These are phyloP conservation scores for Fusarium sp. DNA, from an alignment of 2,329 filamentous ascomycete genomes.

Conservation along the genomic window DNA sequence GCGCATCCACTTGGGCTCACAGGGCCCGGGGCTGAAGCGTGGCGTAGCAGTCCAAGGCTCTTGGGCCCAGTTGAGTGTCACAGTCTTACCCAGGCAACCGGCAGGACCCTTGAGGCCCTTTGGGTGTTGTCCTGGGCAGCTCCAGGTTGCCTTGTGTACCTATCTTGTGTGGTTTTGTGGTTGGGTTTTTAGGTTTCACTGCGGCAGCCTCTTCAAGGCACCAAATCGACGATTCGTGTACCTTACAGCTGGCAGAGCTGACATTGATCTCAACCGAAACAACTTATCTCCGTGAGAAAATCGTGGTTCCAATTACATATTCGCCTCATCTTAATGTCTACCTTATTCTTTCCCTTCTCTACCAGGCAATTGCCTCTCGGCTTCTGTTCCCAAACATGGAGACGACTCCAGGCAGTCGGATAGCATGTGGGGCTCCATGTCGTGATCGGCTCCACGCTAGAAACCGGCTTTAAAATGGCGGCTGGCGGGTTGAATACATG, in stretches of 20 bases:
- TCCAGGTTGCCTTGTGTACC: constrained; percentile 1
- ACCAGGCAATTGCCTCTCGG: constrained; percentile 10
- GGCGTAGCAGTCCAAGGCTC: constrained; percentile 26
- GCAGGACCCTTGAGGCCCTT: constrained; percentile 14
- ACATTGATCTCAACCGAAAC: constrained; percentile 7
- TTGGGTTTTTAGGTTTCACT: constrained; percentile 36
- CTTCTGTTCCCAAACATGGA: constrained; percentile 8
- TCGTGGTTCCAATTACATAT: background rate
- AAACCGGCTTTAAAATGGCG: background rate
- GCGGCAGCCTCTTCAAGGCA: constrained; percentile 22
- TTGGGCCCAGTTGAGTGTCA: constrained; percentile 20
- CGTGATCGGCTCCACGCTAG: constrained; percentile 24
- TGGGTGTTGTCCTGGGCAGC: background rate
- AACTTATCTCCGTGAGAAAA: background rate
- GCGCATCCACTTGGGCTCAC: constrained; percentile 41
- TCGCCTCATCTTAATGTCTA: constrained; percentile 15
- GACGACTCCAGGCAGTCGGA: constrained; percentile 19
- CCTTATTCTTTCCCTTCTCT: constrained; percentile 23
- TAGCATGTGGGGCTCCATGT: constrained; percentile 30
- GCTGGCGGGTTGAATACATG: background rate
- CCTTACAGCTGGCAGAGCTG: constrained; percentile 19
- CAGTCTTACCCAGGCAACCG: constrained; percentile 16
- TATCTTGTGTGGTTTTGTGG: constrained; percentile 6
- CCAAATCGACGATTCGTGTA: constrained; percentile 17
- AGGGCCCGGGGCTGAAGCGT: constrained; percentile 33